phyloP scores from a whole-genome alignment of 129 eudicot species.

The Artemisia tridentata region DNA sequence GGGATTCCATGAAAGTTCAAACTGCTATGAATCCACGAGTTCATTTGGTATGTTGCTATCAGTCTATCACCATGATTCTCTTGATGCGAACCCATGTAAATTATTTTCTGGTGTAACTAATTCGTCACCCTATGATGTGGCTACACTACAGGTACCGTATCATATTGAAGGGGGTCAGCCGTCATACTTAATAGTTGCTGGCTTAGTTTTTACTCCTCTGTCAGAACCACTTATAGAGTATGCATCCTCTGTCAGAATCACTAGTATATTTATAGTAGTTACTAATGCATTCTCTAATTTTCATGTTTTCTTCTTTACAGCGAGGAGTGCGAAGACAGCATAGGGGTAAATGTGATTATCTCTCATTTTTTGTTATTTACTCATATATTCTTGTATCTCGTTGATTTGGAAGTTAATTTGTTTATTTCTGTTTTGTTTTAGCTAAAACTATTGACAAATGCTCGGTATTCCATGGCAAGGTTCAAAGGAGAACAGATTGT shows the following conservation, averaged over 20 bases:
- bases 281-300: constrained; percentile 5
- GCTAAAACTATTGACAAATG: constrained; percentile 87
- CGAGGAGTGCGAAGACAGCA: constrained; percentile 84
- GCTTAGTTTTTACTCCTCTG: constrained; percentile 90
- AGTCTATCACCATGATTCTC: constrained; percentile 15
- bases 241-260: constrained; percentile 16
- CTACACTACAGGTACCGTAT: constrained; percentile 74
- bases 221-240: constrained; percentile 97
- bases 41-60: constrained; percentile 59
- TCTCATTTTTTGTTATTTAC: constrained; percentile 1
- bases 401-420: constrained; percentile 15
- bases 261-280: not conserved
- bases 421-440: constrained; percentile 24
- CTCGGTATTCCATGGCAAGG: constrained; percentile 81
- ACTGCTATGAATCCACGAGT: constrained; percentile 66
- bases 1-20: constrained; percentile 70
- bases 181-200: constrained; percentile 88
- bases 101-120: constrained; percentile 12
- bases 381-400: not conserved
- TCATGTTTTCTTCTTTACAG: constrained; percentile 37
- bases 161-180: constrained; percentile 93
- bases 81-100: not conserved
- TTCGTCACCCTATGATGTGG: constrained; percentile 10
- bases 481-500: constrained; percentile 95
- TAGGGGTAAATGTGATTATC: constrained; percentile 58